Evolutionary conservation across 139 green algal genomes (phyloP), one percentile per base, ranked within the genome.

Genomic region (Gonium pectorale): DNA sequence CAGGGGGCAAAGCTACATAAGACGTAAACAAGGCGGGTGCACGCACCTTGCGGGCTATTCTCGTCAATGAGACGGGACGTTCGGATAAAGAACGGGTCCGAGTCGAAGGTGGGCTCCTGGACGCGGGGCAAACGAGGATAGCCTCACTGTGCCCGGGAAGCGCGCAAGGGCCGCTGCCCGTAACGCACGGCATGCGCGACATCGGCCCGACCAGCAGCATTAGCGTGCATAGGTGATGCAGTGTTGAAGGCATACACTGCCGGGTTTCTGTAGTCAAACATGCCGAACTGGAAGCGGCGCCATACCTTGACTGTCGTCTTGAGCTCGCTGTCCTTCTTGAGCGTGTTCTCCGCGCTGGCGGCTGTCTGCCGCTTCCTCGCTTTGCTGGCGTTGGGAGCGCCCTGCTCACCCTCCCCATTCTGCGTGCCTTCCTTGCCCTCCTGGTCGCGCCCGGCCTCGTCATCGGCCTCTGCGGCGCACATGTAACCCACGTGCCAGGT

Each of bases 51-150:
- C 17, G 62, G 77, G 40, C 54, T 72, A 62, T 66, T 66, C 24
- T 83, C 77, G 62, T 83, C 77, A 1, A 83, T 83, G 2, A 83
- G 31, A 22, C 77, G 77, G 0, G 77, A 83, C 5, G 77, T 83
- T 9, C 62, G 62, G 19, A 40, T 33, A 33, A 83, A 83, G 44
- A 51, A 73, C 6, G 77, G 62, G 44, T 83, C 77, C 0, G 11
- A 4, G 31, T 83, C 77, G 22, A 73, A 83, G 9, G 77, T 74
- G 9, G 43, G 1, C 7, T 83, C 77, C 77, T 82, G 75, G 17
- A n/a, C 38, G 54, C 40, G 38, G 38, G 68, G 17, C 49, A 56
- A 26, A 17, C 49, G 49, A 56, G 17, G 49, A 17, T 56, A 26
- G 49, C 49, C 17, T 56, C 13, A 13, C 13, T 56, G 13, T 56